Conservation (phyloP, 306 rosid species). For the Phaseolus lunatus region DNA sequence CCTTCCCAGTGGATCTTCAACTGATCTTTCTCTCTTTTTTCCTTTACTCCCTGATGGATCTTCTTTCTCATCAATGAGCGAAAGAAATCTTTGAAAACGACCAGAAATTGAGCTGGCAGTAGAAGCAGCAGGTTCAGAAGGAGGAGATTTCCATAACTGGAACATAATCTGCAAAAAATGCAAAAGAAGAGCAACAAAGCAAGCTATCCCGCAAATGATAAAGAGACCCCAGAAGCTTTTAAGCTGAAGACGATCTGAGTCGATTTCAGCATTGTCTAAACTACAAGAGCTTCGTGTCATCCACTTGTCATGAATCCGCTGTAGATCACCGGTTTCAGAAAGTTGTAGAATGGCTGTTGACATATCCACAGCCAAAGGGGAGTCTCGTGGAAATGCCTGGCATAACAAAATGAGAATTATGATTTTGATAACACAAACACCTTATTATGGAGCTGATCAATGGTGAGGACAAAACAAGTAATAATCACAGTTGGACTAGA, state of each 20-base stretch:
- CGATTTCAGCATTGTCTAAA: slow-evolving; percentile 62
- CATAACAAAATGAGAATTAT: slow-evolving; percentile 30
- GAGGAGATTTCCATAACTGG: slow-evolving; percentile 46
- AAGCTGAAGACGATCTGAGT: slow-evolving; percentile 79
- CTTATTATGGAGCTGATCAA: background rate
- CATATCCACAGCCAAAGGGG: slow-evolving; percentile 86
- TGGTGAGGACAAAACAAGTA: background rate
- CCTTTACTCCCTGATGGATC: slow-evolving; percentile 51
- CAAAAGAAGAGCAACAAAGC: slow-evolving; percentile 70
- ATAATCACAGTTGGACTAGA: background rate
- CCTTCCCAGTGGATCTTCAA: slow-evolving; percentile 46
- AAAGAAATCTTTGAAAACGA: slow-evolving; percentile 63
- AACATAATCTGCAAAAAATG: slow-evolving; percentile 63
- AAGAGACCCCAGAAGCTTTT: slow-evolving; percentile 94
- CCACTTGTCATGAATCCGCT: slow-evolving; percentile 96
- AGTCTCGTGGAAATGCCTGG: slow-evolving; percentile 93
- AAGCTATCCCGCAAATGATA: slow-evolving; percentile 78
- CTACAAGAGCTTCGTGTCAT: slow-evolving; percentile 65
- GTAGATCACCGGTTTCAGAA: slow-evolving; percentile 94
- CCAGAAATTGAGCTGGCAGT: slow-evolving; percentile 48
- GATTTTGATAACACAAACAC: slow-evolving; percentile 11
- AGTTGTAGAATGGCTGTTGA: slow-evolving; percentile 94
- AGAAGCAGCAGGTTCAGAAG: slow-evolving; percentile 49
- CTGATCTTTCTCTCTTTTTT: slow-evolving; percentile 68
- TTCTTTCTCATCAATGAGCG: slow-evolving; percentile 76